These are phyloP conservation scores for Hymenoscyphus scutula DNA, from an alignment of 2,329 filamentous ascomycete species.

Conservation along the genomic window DNA sequence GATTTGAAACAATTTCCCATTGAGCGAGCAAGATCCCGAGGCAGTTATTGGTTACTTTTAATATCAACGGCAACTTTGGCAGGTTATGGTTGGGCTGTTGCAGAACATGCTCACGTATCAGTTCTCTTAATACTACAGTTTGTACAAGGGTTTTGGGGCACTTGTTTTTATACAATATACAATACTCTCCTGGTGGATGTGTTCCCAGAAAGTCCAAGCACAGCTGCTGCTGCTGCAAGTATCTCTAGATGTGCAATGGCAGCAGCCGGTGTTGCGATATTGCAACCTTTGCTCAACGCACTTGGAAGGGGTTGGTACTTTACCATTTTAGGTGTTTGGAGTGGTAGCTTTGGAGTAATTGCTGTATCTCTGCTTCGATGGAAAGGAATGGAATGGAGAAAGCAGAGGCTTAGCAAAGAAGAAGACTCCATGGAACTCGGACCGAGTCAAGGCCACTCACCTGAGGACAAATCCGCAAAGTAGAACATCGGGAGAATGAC, in stretches of 20 bases:
- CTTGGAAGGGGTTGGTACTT: conserved; percentile 60
- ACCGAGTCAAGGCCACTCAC: background rate
- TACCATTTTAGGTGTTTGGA: conserved; percentile 46
- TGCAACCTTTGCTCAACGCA: conserved; percentile 52
- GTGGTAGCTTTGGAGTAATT: background rate
- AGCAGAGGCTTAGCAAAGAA: background rate
- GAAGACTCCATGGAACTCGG: background rate
- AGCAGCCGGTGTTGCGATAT: conserved; percentile 53
- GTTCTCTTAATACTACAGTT: conserved; percentile 53
- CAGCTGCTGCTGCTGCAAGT: conserved; percentile 60
- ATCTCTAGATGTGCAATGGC: conserved; percentile 56
- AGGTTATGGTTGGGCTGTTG: conserved; percentile 33
- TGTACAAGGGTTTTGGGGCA: conserved; percentile 54
- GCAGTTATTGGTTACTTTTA: background rate
- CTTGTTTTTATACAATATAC: conserved; percentile 57
- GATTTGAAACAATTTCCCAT: conserved; percentile 43
- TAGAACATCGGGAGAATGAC: too few species aligned
- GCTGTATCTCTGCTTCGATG: background rate
- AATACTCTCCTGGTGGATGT: conserved; percentile 58
- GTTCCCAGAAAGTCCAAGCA: conserved; percentile 55
- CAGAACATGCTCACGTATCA: conserved; percentile 38
- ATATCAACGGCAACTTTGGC: conserved; percentile 20
- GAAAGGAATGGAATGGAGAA: background rate
- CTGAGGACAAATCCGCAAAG: background rate
- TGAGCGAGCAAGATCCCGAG: conserved; percentile 23